Evolutionary conservation across 768 basidiomycete genomes (phyloP).

Genomic region (Vishniacozyma victoriae): DNA sequence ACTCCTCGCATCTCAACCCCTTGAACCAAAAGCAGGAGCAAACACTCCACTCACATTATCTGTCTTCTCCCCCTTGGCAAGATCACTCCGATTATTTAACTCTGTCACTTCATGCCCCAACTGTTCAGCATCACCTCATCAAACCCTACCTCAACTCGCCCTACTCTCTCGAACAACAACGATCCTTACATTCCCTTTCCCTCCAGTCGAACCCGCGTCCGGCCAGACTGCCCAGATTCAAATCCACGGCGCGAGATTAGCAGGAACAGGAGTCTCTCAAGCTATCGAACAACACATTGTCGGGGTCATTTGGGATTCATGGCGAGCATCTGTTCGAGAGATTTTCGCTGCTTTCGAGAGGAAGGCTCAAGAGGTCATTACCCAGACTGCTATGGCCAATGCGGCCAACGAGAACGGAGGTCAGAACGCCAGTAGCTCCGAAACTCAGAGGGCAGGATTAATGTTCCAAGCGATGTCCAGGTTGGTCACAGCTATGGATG

Average conservation of each 20-base stretch:
- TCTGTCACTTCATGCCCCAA: constrained; percentile 24
- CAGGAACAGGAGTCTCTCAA: constrained; percentile 36
- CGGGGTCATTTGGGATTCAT: constrained; percentile 38
- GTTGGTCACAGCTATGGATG: constrained; percentile 40
- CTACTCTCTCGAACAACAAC: constrained; percentile 37
- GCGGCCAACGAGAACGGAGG: background rate
- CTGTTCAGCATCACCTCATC: constrained; percentile 32
- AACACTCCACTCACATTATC: constrained; percentile 36
- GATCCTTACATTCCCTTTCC: constrained; percentile 41
- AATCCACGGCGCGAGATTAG: constrained; percentile 36
- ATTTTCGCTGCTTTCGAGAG: constrained; percentile 31
- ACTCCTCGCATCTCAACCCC: constrained; percentile 23
- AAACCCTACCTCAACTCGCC: constrained; percentile 42
- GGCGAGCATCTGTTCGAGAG: constrained; percentile 37
- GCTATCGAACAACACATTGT: constrained; percentile 43
- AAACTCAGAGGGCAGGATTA: constrained; percentile 40
- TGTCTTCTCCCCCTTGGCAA: constrained; percentile 31
- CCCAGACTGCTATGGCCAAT: background rate
- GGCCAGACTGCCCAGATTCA: constrained; percentile 32
- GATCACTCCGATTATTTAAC: constrained; percentile 36
- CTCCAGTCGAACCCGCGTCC: constrained; percentile 28
- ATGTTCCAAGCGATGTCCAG: constrained; percentile 42
- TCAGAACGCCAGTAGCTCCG: constrained; percentile 6
- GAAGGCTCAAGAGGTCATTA: constrained; percentile 40
- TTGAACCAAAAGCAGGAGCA: constrained; percentile 38